Percentiles rank a stretch among this genome's conserved stretches.
phyloP scores from a whole-genome alignment of 371 early-diverging fungal genomes.

The Circinella minor region DNA sequence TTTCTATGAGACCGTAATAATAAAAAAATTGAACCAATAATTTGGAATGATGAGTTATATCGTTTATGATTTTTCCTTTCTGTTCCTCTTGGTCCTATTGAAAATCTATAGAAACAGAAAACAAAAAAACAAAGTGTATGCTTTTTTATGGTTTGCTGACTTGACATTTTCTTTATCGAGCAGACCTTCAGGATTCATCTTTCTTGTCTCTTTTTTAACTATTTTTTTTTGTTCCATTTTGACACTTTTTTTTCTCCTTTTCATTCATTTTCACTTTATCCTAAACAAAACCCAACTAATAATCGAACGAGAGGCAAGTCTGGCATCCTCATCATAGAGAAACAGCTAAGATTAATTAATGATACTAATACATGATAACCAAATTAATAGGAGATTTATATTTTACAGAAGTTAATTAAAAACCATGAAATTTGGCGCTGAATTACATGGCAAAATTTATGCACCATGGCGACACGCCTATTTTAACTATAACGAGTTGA shows the following conservation, averaged over 20 bases:
- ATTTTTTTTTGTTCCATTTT: too few relatives aligned
- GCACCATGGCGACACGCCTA: slow-evolving; percentile 49
- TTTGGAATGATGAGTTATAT: not conserved
- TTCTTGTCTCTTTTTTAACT: too few relatives aligned
- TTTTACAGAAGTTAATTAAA: not conserved
- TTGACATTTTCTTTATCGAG: not conserved
- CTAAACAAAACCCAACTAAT: too few relatives aligned
- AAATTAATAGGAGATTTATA: slow-evolving; percentile 2
- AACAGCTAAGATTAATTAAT: too few relatives aligned
- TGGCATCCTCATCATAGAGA: too few relatives aligned
- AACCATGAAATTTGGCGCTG: slow-evolving; percentile 53
- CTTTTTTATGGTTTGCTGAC: not conserved
- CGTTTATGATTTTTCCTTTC: not conserved
- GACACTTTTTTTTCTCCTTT: too few relatives aligned
- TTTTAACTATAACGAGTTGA: slow-evolving; percentile 43
- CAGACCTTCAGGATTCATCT: too few relatives aligned
- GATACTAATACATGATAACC: too few relatives aligned
- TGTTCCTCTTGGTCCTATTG: slow-evolving; percentile 11
- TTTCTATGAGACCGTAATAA: too few relatives aligned
- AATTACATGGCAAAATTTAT: slow-evolving; percentile 36
- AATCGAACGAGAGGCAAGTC: too few relatives aligned
- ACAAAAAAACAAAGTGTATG: not conserved
- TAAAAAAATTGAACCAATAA: too few relatives aligned
- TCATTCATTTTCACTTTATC: too few relatives aligned
- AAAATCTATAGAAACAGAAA: slow-evolving; percentile 6